Evolutionary conservation across 495 filamentous ascomycete species (phyloP), one percentile per base, ranked within the genome.

Genomic region (Lasiosphaeria ovina): DNA sequence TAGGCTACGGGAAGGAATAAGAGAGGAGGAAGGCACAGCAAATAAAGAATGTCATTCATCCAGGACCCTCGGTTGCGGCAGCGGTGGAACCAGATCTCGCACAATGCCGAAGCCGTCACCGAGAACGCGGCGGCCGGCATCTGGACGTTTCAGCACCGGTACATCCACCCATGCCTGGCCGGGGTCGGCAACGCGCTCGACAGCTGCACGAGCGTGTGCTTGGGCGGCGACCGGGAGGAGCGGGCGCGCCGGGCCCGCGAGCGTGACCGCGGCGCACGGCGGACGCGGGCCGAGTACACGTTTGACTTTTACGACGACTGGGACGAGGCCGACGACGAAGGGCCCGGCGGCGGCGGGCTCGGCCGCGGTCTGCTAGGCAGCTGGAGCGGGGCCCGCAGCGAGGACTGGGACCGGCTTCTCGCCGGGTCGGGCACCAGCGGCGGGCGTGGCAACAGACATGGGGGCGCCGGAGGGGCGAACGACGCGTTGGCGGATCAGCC

Each of bases 241-340:
- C 88, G 88, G 45, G 76, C 85, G 31, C 85, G 89, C 5, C 83
- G 91, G 50, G 79, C 83, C 54, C 79, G 81, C 44, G 80, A 83
- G 60, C 74, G 81, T 35, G 84, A 75, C 11, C 70, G 77, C 10
- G 79, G 80, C 9, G 73, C 76, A 1, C 61, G 69, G 7, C 77
- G 87, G 62, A 88, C 87, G 9, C 76, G 85, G 44, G 87, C 90
- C 33, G 92, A 96, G 69, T 85, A 87, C 45, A 89, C 84, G 62
- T 98, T 98, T 65, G 95, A 97, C 66, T 98, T 98, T 77, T 98
- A 98, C 76, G 94, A 98, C 71, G 93, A 97, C 68, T 97, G 93
- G 92, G 91, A 97, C 53, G 91, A 92, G 57, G 80, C 67, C n/a
- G 71, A 71, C 35, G 72, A 75, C 32, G 70, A 66, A 55, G 62